Conservation (phyloP, 768 basidiomycete genomes). For the Pholiota microspora region DNA sequence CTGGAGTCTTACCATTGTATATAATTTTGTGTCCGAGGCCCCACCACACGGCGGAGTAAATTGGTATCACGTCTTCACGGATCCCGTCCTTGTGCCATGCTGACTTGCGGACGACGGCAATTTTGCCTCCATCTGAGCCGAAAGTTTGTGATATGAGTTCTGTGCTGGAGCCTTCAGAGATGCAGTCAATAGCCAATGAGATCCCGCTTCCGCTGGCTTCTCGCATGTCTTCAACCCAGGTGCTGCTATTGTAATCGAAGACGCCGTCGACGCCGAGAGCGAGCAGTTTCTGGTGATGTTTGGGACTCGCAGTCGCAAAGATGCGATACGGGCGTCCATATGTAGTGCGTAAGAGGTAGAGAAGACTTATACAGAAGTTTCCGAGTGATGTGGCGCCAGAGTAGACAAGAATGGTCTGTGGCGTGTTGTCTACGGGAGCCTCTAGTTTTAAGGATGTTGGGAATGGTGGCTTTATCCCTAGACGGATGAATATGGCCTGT, state of each 20-base stretch:
- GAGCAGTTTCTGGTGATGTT: constrained; percentile 25
- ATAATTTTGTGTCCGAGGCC: constrained; percentile 32
- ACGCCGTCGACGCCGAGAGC: constrained; percentile 27
- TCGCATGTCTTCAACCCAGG: constrained; percentile 28
- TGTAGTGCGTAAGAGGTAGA: constrained; percentile 21
- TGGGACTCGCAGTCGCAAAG: constrained; percentile 29
- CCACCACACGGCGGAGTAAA: constrained; percentile 31
- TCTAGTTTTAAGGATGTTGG: constrained; percentile 19
- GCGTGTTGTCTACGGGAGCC: no score
- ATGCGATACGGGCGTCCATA: constrained; percentile 24
- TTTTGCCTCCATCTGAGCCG: constrained; percentile 24
- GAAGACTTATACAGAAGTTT: constrained; percentile 27
- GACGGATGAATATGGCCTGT: constrained; percentile 31
- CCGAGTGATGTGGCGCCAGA: no score
- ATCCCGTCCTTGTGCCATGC: constrained; percentile 26
- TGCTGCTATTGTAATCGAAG: constrained; percentile 28
- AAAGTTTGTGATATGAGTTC: constrained; percentile 29
- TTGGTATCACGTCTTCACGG: constrained; percentile 23
- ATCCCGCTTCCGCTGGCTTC: constrained; percentile 27
- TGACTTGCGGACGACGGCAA: constrained; percentile 29
- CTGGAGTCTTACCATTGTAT: constrained; percentile 25
- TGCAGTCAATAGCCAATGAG: constrained; percentile 31
- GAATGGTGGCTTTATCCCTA: no score
- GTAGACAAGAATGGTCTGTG: constrained; percentile 30
- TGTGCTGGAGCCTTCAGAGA: constrained; percentile 30